Evolutionary conservation across 768 basidiomycete genomes (phyloP).

Genomic region (Calvatia gigantea): DNA sequence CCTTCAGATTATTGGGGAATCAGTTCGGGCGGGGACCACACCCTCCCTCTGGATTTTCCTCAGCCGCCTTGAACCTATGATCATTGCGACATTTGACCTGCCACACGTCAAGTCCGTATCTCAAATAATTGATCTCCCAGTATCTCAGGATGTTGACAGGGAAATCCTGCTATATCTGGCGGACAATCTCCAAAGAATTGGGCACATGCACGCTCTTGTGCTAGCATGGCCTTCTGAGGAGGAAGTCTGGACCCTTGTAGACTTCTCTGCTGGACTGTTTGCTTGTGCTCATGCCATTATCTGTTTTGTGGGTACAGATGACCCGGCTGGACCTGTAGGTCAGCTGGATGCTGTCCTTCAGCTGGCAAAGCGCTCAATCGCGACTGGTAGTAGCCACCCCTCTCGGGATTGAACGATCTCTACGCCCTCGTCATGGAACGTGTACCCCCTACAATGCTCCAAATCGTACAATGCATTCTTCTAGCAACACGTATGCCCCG

Average conservation of each 20-base stretch:
- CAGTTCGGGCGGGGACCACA: background rate
- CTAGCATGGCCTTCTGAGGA: conserved; percentile 9
- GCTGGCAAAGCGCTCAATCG: no score
- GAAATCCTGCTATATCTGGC: conserved; percentile 10
- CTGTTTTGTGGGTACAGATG: conserved; percentile 1
- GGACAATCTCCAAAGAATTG: background rate
- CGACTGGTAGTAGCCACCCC: no score
- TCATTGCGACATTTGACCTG: background rate
- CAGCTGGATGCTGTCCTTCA: background rate
- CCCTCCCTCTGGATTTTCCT: background rate
- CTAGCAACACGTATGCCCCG: background rate
- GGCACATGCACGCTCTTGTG: background rate
- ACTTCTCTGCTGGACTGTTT: conserved; percentile 4
- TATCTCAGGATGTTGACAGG: conserved; percentile 5
- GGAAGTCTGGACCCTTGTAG: background rate
- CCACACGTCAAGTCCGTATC: background rate
- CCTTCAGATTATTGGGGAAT: background rate
- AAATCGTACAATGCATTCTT: background rate
- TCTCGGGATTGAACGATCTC: background rate
- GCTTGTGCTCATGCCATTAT: conserved; percentile 2
- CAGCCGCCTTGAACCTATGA: background rate
- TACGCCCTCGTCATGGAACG: background rate
- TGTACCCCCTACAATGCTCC: background rate
- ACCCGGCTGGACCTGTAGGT: background rate
- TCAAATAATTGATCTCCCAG: background rate